Conservation (phyloP, 1,284 basidiomycete genomes). For the Abortiporus biennis region DNA sequence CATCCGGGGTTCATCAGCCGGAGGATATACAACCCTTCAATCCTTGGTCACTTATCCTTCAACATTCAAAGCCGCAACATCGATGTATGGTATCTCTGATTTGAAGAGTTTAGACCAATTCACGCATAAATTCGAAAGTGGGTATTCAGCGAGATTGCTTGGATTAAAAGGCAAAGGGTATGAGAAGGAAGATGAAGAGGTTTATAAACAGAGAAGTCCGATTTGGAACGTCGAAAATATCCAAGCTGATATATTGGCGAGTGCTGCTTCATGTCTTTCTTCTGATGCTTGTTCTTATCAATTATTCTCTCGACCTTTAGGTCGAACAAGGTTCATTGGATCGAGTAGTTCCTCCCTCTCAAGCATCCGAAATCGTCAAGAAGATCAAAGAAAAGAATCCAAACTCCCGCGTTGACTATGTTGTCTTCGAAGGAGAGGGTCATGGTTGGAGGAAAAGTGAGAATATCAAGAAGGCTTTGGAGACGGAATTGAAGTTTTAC, state of each 20-base stretch:
- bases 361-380: conserved; percentile 41
- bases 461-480: conserved; percentile 37
- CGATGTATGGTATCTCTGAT: conserved; percentile 41
- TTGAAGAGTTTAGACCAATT: conserved; percentile 34
- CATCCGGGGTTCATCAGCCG: conserved; percentile 46
- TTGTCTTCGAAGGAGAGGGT: conserved; percentile 46
- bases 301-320: conserved; percentile 18
- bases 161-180: no score
- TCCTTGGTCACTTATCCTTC: conserved; percentile 25
- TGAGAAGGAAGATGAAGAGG: conserved; percentile 31
- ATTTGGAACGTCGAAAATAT: conserved; percentile 41
- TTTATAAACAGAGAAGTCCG: conserved; percentile 42
- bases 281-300: background rate
- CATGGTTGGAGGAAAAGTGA: conserved; percentile 46
- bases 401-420: conserved; percentile 33
- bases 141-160: conserved; percentile 37
- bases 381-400: conserved; percentile 33
- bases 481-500: conserved; percentile 36
- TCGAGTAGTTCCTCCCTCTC: conserved; percentile 38
- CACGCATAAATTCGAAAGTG: conserved; percentile 50
- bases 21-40: conserved; percentile 46
- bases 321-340: conserved; percentile 46
- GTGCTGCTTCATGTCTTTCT: conserved; percentile 10
- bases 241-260: conserved; percentile 39
- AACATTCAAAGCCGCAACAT: conserved; percentile 34